phyloP scores from a whole-genome alignment of 371 early-diverging fungal species.

The Mucor ambiguus region DNA sequence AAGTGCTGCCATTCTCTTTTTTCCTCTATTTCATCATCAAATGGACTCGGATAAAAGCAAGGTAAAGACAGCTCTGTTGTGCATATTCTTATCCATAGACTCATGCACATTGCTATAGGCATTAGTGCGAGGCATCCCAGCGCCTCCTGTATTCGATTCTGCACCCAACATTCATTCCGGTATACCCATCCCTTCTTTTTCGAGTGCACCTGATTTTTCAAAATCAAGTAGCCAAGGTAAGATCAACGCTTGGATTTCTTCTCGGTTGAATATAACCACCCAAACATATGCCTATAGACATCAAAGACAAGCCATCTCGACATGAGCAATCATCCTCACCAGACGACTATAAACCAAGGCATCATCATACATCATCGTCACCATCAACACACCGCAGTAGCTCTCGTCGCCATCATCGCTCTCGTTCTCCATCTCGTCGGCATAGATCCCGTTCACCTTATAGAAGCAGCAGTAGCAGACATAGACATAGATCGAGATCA shows the following conservation, averaged over 20 bases:
- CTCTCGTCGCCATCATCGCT: slow-evolving; percentile 2
- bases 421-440: slow-evolving; percentile 4
- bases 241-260: no score
- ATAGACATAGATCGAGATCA: slow-evolving; percentile 7
- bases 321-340: background rate
- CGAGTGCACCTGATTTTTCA: slow-evolving; percentile 41
- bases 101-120: background rate
- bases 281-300: background rate
- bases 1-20: background rate
- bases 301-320: background rate
- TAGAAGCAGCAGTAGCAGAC: background rate
- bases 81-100: background rate
- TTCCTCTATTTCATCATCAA: background rate
- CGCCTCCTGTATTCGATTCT: slow-evolving; percentile 30
- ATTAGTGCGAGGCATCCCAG: slow-evolving; percentile 5
- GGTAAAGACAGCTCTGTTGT: background rate
- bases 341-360: background rate
- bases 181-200: slow-evolving; percentile 31
- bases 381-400: background rate
- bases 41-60: background rate
- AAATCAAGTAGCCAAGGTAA: slow-evolving; percentile 10
- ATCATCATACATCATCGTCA: background rate
- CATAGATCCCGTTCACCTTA: background rate
- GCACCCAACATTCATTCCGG: slow-evolving; percentile 26
- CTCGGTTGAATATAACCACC: no score